Base-by-base conservation (phyloP, 441 rosid species). In the Lepidium campestre region DNA sequence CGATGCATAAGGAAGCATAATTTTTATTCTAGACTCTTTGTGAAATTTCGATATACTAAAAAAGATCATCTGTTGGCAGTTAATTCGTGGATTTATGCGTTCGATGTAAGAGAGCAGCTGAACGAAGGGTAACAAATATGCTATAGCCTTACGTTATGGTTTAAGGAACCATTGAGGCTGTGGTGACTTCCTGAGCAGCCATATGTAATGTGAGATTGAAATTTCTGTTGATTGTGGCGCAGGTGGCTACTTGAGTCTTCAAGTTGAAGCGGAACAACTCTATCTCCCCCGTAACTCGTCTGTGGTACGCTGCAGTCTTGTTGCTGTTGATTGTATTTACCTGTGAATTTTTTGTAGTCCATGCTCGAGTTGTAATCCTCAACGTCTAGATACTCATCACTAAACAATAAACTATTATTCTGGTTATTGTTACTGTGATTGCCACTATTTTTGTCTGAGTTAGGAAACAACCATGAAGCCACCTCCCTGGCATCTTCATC, bases 331-430 rank as follows among this genome's bases (percentile, higher is more conserved):
- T 65, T 74, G 41, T 81, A 80, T 31, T 80, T 81, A 66, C 70
- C 80, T 14, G 71, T 49, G 55, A 68, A 75, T 34, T 78, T 87
- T 31, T 78, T 87, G 76, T 68, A 78, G 75, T 85, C 93, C 54
- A 71, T 62, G 32, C 77, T 70, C 5, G 89, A 83, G 54, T 82
- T 81, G 72, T 82, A 87, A 74, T 87, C 98, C 35, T 75, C 72
- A 36, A 87, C 77, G 68, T 92, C 90, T 73, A 85, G 77, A 79
- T 86, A 86, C 62, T 84, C 91, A 27, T 89, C 93, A 35, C 75
- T 70, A 27, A 81, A 79, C 74, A 84, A 49, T 49, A 82, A 78
- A 5, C 76, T 83, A 42, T 73, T 49, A 48, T 68, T 25, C 11
- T 68, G 64, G 37, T 44, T 79, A 31, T 78, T 78, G 55, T 75